Evolutionary conservation across 495 filamentous ascomycete species (phyloP).

Genomic region (Acidiella bohemica): DNA sequence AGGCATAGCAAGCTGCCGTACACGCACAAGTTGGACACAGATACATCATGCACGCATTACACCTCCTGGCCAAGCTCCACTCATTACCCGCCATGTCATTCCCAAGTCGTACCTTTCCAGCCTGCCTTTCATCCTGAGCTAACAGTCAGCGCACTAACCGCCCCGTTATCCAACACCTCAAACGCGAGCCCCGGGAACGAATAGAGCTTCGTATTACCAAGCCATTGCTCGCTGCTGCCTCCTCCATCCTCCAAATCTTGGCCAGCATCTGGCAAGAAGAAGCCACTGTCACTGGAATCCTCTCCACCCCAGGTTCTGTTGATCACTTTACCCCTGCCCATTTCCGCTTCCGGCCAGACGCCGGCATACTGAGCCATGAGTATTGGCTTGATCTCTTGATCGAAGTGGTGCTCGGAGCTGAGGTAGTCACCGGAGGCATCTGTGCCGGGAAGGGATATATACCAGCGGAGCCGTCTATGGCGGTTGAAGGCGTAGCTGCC

Average conservation of each 20-base stretch:
- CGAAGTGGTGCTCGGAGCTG: constrained; percentile 67
- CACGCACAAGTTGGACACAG: no score
- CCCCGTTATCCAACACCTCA: constrained; percentile 87
- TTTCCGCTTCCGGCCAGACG: constrained; percentile 84
- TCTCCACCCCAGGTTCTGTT: constrained; percentile 85
- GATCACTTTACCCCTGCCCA: constrained; percentile 78
- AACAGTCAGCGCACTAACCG: constrained; percentile 66
- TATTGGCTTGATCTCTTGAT: constrained; percentile 42
- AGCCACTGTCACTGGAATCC: constrained; percentile 32
- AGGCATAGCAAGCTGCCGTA: no score
- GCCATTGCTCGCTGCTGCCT: constrained; percentile 20
- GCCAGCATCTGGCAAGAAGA: constrained; percentile 41
- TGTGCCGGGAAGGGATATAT: constrained; percentile 42
- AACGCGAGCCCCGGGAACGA: constrained; percentile 89
- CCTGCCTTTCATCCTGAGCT: no score
- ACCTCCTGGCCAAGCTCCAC: no score
- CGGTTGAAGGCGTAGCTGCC: constrained; percentile 95
- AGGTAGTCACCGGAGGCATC: constrained; percentile 26
- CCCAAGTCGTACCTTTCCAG: no score
- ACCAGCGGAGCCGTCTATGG: constrained; percentile 81
- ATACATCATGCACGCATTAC: no score
- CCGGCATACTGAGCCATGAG: constrained; percentile 51
- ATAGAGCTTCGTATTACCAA: constrained; percentile 76
- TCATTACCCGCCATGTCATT: no score
- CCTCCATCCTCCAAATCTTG: constrained; percentile 37